Evolutionary conservation across 345 rosid genomes (phyloP).

Genomic region (Schrenkiella parvula): DNA sequence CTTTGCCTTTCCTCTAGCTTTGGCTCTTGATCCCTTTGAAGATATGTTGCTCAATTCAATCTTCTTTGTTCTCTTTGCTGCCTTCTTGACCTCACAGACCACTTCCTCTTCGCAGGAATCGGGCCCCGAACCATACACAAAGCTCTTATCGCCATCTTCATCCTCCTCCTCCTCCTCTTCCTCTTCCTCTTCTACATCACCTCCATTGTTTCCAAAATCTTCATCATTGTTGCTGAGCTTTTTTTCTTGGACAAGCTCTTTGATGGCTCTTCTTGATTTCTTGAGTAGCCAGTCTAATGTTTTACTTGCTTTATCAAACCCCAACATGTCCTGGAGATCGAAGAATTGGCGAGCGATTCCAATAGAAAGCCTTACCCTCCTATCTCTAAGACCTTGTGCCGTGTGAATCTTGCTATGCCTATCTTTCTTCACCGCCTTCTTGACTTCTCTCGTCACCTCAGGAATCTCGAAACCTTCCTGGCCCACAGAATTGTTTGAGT

Average conservation of each 20-base stretch:
- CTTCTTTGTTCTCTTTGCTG: conserved; percentile 22
- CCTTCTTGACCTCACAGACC: conserved; percentile 17
- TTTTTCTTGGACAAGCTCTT: conserved; percentile 33
- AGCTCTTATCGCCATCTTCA: conserved; percentile 16
- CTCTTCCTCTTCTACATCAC: conserved; percentile 6
- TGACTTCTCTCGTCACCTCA: conserved; percentile 12
- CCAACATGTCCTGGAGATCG: conserved; percentile 80
- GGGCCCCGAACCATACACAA: conserved; percentile 24
- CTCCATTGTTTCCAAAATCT: neutral
- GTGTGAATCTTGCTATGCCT: conserved; percentile 77
- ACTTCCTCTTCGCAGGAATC: conserved; percentile 11
- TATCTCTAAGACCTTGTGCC: conserved; percentile 71
- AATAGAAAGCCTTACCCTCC: conserved; percentile 82
- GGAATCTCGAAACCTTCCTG: conserved; percentile 14
- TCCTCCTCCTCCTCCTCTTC: conserved; percentile 9
- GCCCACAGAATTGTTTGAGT: conserved; percentile 9
- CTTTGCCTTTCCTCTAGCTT: conserved; percentile 62
- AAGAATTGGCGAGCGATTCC: conserved; percentile 69
- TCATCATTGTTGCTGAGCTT: conserved; percentile 11
- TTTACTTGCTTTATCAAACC: conserved; percentile 78
- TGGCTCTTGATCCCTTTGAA: conserved; percentile 42
- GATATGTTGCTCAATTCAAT: conserved; percentile 17
- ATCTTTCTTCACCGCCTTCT: conserved; percentile 51
- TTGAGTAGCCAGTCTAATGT: conserved; percentile 79
- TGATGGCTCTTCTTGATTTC: conserved; percentile 57